phyloP scores from a whole-genome alignment of 495 filamentous ascomycete species.

The Penicillium subrubescens region DNA sequence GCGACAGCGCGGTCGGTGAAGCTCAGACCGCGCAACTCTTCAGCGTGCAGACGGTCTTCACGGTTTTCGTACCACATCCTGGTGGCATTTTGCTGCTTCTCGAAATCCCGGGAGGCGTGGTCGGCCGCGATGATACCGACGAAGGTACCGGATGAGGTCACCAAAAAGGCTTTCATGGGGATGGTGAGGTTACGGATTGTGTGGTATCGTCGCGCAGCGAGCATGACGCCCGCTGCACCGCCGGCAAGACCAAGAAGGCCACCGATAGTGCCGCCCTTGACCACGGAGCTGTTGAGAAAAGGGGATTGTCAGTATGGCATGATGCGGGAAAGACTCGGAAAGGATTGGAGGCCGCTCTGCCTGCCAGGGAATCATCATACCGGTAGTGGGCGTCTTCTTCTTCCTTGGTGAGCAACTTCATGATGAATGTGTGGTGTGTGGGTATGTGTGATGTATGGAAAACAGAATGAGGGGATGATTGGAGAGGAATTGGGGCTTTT shows the following conservation, averaged over 20 bases:
- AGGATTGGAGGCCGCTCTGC: not conserved
- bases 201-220: conserved; percentile 64
- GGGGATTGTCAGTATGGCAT: conserved; percentile 23
- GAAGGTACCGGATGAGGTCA: conserved; percentile 82
- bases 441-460: conserved; percentile 10
- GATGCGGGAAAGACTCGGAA: conserved; percentile 4
- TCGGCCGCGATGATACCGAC: conserved; percentile 84
- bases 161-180: conserved; percentile 87
- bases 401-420: conserved; percentile 96
- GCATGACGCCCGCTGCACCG: conserved; percentile 64
- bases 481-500: conserved; percentile 13
- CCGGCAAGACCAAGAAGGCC: conserved; percentile 63
- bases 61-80: conserved; percentile 66
- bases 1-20: conserved; percentile 55
- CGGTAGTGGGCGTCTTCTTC: conserved; percentile 73
- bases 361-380: conserved; percentile 36
- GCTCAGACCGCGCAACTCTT: conserved; percentile 52
- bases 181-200: conserved; percentile 78
- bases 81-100: conserved; percentile 65
- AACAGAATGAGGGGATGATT: not conserved
- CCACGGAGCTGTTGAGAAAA: conserved; percentile 55
- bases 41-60: conserved; percentile 52
- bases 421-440: conserved; percentile 39
- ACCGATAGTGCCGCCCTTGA: conserved; percentile 78
- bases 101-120: conserved; percentile 72